Base-by-base conservation (phyloP, 805 yeast genomes). In the Candida ipomoeae region DNA sequence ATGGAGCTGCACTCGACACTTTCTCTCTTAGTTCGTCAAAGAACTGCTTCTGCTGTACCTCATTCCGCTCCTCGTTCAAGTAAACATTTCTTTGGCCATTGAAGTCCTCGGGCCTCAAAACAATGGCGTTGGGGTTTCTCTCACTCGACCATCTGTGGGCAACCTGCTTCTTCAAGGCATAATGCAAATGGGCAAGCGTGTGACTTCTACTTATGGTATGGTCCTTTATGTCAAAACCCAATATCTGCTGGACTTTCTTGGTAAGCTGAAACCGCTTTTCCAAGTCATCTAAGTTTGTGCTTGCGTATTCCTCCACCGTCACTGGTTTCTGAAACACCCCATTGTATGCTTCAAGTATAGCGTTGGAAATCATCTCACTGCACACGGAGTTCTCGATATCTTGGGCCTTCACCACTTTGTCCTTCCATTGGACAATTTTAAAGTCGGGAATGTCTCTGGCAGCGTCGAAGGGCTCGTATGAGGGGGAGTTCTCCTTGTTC, bases 111-210 rank as follows among this genome's bases (percentile, higher is more conserved):
- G 71, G 64, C 50, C 81, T 71, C 57, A 88, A 72, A 53, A 83
- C 81, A 49, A 88, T 80, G 29, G 89, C 92, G 59, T 85, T 80
- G n/a, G 94, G 90, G 60, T 83, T 80, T 62, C 83, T 78, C 62
- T 85, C 90, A 58, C 79, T 80, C 55, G 70, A 77, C 62, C 70
- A 69, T 58, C 75, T 71, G 17, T 61, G 57, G 20, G 75, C 74
- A 23, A 77, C 69, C n/a, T 75, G 62, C 49, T 67, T 54, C 8
- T 57, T 48, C 44, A 81, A 66, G 48, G 74, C 75, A 0, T 58
- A 49, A 49, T 67, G 65, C 36, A 84, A 69, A 36, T 65, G 67
- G 1, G 54, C 63, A 20, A 78, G 67, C 13, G 69, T 65, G 52
- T 70, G 73, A 5, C 79, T 57, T 48, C 66, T 64, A 6, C 82